Evolutionary conservation across 2,329 filamentous ascomycete genomes (phyloP), one percentile per base, ranked within the genome.

Genomic region (Aspergillus sp.): DNA sequence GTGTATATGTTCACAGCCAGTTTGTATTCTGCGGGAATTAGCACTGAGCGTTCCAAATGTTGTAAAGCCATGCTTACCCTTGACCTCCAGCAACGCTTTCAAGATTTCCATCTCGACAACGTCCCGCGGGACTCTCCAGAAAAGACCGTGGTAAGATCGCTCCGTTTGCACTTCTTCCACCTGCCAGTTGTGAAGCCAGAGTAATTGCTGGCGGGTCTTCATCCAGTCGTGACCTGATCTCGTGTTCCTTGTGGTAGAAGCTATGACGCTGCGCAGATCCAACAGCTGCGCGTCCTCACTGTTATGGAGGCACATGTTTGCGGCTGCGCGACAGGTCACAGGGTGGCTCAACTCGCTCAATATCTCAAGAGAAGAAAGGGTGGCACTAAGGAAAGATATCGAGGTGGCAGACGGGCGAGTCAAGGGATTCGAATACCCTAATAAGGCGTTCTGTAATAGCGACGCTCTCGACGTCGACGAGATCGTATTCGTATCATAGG

Each of bases 161-260:
- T 60, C 51, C 43, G 53, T 50, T 15, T 44, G 61, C 54, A 45
- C 5, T 19, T 57, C 5, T 19, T 57, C 53, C 41, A 68, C 67
- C 20, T 74, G 75, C 82, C 82, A 84, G 53, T 76, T 73, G 67
- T 77, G 79, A 5, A 84, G 70, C 81, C 81, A 84, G 6, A 82
- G 64, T 10, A 85, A 54, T 53, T 76, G 74, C 6, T 68, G 61
- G 44, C 80, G 71, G 17, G 74, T 70, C 7, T 60, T 60, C 32
- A 55, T 60, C 79, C 79, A 82, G 46, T 74, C 65, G 25, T 73
- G 66, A 10, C 71, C 70, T 46, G 74, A 68, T 39, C 64, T 70
- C 43, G 71, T 69, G 20, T 73, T 63, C 7, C 66, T 68, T 10
- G 66, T 55, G 20, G 78, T 65, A 2, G 68, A 67, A 42, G 75